Evolutionary conservation across 805 yeast genomes (phyloP).

Genomic region (Lachancea thermotolerans): DNA sequence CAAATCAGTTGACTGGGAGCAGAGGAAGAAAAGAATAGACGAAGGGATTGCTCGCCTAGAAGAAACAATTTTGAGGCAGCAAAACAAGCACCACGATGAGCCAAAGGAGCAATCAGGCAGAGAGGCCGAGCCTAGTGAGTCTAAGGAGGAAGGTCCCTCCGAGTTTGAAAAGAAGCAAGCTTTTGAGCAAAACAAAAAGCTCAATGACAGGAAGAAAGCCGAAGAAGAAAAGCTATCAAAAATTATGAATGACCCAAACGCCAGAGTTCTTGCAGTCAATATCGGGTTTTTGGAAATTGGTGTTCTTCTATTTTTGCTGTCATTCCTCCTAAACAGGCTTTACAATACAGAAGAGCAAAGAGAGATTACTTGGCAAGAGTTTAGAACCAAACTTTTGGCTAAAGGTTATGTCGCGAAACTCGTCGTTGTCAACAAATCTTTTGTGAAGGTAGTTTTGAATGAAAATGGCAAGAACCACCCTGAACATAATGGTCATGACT

Average conservation of each 20-base stretch:
- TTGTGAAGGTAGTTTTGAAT: constrained; percentile 65
- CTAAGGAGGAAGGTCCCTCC: constrained; percentile 10
- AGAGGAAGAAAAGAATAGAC: constrained; percentile 19
- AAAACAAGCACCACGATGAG: constrained; percentile 8
- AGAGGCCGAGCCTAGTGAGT: constrained; percentile 1
- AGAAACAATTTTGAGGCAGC: constrained; percentile 20
- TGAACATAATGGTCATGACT: constrained; percentile 28
- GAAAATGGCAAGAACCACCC: constrained; percentile 51
- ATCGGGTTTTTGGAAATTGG: constrained; percentile 33
- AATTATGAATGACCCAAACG: constrained; percentile 28
- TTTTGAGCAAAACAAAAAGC: constrained; percentile 12
- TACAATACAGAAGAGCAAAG: constrained; percentile 30
- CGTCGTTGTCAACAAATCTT: constrained; percentile 66
- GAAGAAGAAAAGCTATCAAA: constrained; percentile 12
- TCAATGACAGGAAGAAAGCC: constrained; percentile 13
- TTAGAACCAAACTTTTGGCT: constrained; percentile 64
- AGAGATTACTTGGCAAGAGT: constrained; percentile 89
- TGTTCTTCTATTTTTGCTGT: constrained; percentile 27
- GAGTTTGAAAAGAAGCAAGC: constrained; percentile 14
- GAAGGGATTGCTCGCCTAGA: constrained; percentile 22
- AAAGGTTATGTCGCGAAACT: constrained; percentile 71
- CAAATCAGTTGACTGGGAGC: constrained; percentile 13
- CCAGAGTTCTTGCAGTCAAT: constrained; percentile 27
- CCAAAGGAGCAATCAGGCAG: constrained; percentile 5
- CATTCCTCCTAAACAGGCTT: constrained; percentile 28